Percentiles rank a stretch among this genome's conserved stretches.
phyloP scores from a whole-genome alignment of 331 rosid genomes.

The Quercus lobata region DNA sequence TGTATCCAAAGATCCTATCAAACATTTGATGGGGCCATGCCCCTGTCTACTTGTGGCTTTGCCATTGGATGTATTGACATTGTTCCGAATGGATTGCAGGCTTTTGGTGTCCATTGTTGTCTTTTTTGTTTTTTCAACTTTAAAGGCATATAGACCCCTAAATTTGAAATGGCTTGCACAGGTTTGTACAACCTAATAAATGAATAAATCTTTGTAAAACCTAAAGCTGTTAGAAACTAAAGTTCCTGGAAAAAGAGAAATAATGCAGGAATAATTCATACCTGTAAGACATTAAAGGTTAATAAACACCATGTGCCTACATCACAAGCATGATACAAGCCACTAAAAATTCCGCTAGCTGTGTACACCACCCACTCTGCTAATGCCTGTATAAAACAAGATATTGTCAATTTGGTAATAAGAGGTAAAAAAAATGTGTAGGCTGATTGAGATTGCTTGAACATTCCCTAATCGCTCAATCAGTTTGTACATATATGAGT shows the following conservation, averaged over 20 bases:
- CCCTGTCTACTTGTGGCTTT: too few species aligned
- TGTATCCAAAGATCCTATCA: too few species aligned
- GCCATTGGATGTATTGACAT: background rate
- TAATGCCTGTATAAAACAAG: conserved; percentile 58
- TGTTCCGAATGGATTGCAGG: background rate
- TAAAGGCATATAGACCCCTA: background rate
- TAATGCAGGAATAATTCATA: conserved; percentile 23
- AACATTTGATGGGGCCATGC: too few species aligned
- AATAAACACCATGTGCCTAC: conserved; percentile 95
- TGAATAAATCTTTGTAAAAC: background rate
- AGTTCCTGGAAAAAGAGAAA: background rate
- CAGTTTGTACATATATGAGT: background rate
- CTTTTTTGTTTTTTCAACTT: background rate
- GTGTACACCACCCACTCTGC: conserved; percentile 89
- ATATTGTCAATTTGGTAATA: background rate
- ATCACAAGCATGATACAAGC: conserved; percentile 91
- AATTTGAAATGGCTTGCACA: background rate
- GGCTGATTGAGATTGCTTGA: background rate
- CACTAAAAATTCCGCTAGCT: conserved; percentile 86
- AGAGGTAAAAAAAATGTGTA: background rate
- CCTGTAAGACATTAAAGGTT: conserved; percentile 73
- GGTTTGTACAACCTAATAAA: background rate
- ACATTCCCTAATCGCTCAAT: background rate
- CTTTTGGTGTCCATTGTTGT: background rate
- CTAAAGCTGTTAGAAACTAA: background rate